Base-by-base conservation (phyloP, 805 yeast genomes). In the Lipomyces yamanashiensis region DNA sequence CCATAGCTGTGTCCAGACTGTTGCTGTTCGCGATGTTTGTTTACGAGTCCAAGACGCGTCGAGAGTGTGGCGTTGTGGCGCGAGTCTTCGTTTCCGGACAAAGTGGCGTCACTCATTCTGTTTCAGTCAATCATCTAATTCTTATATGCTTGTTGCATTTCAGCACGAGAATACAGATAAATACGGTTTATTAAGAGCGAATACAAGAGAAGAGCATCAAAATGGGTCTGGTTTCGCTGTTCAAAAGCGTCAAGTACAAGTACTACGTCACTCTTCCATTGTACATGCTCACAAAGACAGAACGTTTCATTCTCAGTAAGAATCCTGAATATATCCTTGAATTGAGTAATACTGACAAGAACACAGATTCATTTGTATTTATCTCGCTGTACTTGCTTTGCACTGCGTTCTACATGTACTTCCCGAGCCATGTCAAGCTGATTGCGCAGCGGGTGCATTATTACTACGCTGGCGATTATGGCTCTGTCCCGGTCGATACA, bases 201-300 rank as follows among this genome's bases (percentile, higher is more conserved):
- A n/a, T 15, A 15, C 15, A 40, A 6, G 44, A 40, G 44, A 17
- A 23, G n/a, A 39, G 1, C 10, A 41, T 41, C 7, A 55, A 37
- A 23, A 63, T 63, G 67, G 23, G 54, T 13, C 28, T 63, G n/a
- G 41, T 57, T 15, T 33, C 58, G 23, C 13, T 61, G 28, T 41
- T 64, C 40, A 44, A 58, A 59, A 45, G 61, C 39, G 17, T 56
- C 4, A 66, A 66, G 58, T 63, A 56, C 62, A 59, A 60, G 43
- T 66, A 66, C 62, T 55, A 66, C 40, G 67, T 66, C 47, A 66
- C 67, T 10, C 59, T 66, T 23, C 69, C 69, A 6, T 50, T 66
- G 50, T 48, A 50, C 55, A 63, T 66, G 67, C 52, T 66, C 36
- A 62, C 69, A 39, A 40, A 33, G 7, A 41, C 55, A 6, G 69